phyloP scores from a whole-genome alignment of 2,329 filamentous ascomycete genomes.

The Paradendryphiella salina region DNA sequence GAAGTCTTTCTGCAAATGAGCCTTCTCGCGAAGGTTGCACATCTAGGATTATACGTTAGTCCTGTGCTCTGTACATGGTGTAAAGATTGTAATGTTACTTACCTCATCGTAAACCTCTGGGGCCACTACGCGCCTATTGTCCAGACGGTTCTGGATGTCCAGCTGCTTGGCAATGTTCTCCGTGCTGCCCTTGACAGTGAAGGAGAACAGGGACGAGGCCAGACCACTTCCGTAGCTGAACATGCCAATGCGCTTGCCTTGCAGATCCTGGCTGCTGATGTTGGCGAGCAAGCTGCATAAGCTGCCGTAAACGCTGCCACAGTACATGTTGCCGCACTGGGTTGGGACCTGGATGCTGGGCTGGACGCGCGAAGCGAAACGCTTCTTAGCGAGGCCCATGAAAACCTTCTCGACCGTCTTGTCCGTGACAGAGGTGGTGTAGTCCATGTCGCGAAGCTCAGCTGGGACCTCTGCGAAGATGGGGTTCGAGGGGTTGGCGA shows the following conservation, averaged over 20 bases:
- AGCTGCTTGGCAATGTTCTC: constrained; percentile 54
- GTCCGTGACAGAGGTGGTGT: constrained; percentile 54
- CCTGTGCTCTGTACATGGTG: constrained; percentile 18
- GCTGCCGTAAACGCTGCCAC: constrained; percentile 56
- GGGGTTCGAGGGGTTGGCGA: constrained; percentile 52
- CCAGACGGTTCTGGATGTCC: constrained; percentile 53
- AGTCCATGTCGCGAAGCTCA: constrained; percentile 53
- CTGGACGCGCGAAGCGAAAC: constrained; percentile 55
- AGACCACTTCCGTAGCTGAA: constrained; percentile 59
- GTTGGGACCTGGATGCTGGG: constrained; percentile 56
- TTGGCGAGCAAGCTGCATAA: constrained; percentile 55
- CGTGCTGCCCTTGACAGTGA: constrained; percentile 53
- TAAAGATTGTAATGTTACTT: constrained; percentile 19
- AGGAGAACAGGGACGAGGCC: constrained; percentile 56
- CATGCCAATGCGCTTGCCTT: constrained; percentile 56
- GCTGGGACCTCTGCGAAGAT: constrained; percentile 56
- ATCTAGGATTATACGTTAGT: constrained; percentile 47
- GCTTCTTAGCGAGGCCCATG: constrained; percentile 57
- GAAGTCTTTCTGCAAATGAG: constrained; percentile 56
- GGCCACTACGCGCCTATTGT: constrained; percentile 50
- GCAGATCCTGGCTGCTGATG: constrained; percentile 50
- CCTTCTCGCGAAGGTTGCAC: constrained; percentile 57
- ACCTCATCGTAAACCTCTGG: constrained; percentile 56
- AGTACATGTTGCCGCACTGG: constrained; percentile 61
- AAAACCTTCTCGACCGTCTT: constrained; percentile 59